A percentile compares a stretch with the other conserved stretches of the same genome.
Conservation (phyloP, 805 yeast genomes). For the Saccharomycopsis javanensis region DNA sequence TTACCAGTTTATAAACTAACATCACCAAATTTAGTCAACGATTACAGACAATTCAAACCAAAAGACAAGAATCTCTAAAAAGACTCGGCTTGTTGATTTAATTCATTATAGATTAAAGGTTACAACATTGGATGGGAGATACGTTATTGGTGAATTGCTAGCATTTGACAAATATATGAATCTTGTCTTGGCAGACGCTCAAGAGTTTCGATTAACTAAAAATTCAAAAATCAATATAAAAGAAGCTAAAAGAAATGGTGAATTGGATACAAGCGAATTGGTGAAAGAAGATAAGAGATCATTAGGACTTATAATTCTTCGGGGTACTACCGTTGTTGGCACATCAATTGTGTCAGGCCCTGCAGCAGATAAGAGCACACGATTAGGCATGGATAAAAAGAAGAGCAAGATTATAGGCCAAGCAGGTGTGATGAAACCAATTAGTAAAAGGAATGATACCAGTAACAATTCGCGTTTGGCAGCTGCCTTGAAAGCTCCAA, state of each 20-base stretch:
- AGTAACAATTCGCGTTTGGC: constrained; percentile 15
- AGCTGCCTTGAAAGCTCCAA: constrained; percentile 23
- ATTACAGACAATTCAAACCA: not conserved
- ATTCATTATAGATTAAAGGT: constrained; percentile 66
- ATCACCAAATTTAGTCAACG: not conserved
- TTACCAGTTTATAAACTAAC: not conserved
- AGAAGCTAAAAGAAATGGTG: constrained; percentile 27
- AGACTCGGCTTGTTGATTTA: constrained; percentile 39
- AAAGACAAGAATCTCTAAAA: constrained; percentile 8
- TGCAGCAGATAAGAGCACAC: constrained; percentile 21
- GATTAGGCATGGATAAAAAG: constrained; percentile 10
- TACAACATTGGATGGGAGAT: constrained; percentile 66
- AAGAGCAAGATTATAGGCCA: constrained; percentile 21
- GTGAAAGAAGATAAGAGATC: constrained; percentile 60
- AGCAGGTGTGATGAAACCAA: constrained; percentile 27
- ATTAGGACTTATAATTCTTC: constrained; percentile 69
- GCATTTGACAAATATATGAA: constrained; percentile 90
- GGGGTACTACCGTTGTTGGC: constrained; percentile 80
- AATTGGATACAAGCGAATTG: constrained; percentile 31
- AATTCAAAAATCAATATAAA: constrained; percentile 35
- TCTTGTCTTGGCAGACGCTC: constrained; percentile 72
- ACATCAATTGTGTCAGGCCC: constrained; percentile 28
- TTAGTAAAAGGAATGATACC: constrained; percentile 15
- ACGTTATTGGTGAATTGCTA: constrained; percentile 66
- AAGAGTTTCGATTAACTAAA: constrained; percentile 70